Percentiles rank a stretch among this genome's conserved stretches.
Conservation (phyloP, 495 filamentous ascomycete genomes). For the Tuber calosporum region DNA sequence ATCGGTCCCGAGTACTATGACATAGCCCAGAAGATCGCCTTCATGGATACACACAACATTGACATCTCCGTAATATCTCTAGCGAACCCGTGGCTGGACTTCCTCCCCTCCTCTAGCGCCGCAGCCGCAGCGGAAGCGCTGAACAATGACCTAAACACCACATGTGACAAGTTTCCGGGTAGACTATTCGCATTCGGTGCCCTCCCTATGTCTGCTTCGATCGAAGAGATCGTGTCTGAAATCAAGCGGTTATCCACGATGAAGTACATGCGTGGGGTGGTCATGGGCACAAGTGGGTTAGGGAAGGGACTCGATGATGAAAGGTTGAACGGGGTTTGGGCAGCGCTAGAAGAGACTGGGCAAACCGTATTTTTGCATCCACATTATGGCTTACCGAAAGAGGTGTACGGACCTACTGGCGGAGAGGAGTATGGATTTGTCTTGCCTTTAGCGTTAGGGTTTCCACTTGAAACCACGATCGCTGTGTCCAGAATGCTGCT, state of each 20-base stretch:
- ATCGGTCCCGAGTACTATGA: constrained; percentile 44
- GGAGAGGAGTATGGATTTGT: constrained; percentile 77
- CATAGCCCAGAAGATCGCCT: constrained; percentile 62
- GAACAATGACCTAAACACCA: constrained; percentile 67
- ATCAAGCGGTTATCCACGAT: constrained; percentile 56
- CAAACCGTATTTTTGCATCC: constrained; percentile 80
- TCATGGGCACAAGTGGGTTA: constrained; percentile 79
- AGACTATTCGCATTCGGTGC: constrained; percentile 73
- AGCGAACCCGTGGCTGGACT: constrained; percentile 95
- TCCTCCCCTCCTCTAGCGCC: constrained; percentile 58
- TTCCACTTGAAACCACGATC: constrained; percentile 90
- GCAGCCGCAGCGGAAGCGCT: constrained; percentile 56
- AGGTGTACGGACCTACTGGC: constrained; percentile 63
- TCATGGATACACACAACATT: constrained; percentile 81
- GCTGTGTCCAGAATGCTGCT: constrained; percentile 82
- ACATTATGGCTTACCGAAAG: constrained; percentile 77
- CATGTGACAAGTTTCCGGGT: constrained; percentile 55
- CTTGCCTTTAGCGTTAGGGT: constrained; percentile 76
- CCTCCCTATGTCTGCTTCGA: constrained; percentile 65
- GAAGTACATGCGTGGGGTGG: constrained; percentile 68
- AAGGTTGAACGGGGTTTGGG: constrained; percentile 60
- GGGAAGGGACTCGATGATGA: constrained; percentile 77
- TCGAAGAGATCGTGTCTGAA: constrained; percentile 55
- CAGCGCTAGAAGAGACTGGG: constrained; percentile 55
- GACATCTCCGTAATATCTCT: constrained; percentile 78